A percentile compares a stretch with the other conserved stretches of the same genome.
Conservation (phyloP, 495 filamentous ascomycete species). For the Tuber calosporum region DNA sequence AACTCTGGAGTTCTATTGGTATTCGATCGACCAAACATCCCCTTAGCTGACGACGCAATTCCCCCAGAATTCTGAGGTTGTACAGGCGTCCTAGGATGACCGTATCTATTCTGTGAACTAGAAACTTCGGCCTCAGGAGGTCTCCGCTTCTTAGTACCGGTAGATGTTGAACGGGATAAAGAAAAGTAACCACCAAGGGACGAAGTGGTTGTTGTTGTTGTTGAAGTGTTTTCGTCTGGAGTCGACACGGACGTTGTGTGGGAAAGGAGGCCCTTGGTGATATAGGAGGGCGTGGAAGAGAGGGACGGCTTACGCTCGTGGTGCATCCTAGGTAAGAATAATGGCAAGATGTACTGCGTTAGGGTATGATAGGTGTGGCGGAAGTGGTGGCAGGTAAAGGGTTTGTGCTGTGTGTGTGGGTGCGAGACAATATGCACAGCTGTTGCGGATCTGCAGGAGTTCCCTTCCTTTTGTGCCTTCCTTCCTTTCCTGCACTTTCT, state of each 20-base stretch:
- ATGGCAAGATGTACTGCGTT: not conserved
- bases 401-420: not conserved
- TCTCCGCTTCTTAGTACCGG: constrained; percentile 26
- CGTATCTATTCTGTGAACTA: not conserved
- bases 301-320: constrained; percentile 38
- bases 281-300: constrained; percentile 37
- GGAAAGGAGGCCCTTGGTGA: constrained; percentile 37
- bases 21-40: constrained; percentile 34
- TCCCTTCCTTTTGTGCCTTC: not conserved
- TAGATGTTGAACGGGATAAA: constrained; percentile 31
- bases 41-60: constrained; percentile 12
- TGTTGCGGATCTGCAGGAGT: not conserved
- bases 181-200: constrained; percentile 39
- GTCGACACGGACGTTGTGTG: constrained; percentile 38
- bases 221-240: constrained; percentile 34
- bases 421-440: not conserved
- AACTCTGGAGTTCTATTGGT: constrained; percentile 23
- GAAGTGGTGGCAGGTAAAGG: not conserved
- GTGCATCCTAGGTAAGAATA: constrained; percentile 18
- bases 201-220: constrained; percentile 18
- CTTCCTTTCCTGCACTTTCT: not conserved
- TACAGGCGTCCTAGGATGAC: not conserved
- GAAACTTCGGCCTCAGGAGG: constrained; percentile 24
- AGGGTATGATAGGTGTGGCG: not conserved
- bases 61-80: constrained; percentile 3